Evolutionary conservation across 2,329 filamentous ascomycete genomes (phyloP), one percentile per base, ranked within the genome.

Genomic region (Rutstroemia sp.): DNA sequence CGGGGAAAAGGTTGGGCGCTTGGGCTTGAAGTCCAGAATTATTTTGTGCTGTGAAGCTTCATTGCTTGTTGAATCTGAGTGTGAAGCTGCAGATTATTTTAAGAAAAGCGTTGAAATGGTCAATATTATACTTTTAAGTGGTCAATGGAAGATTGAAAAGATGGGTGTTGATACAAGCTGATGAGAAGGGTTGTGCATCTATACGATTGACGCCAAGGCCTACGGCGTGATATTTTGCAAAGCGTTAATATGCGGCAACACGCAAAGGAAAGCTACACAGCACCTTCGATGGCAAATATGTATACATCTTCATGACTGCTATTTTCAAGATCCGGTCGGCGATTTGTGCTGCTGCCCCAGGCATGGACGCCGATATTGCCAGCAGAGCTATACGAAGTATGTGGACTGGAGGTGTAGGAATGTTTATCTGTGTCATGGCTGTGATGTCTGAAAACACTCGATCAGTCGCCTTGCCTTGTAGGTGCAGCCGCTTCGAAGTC

Each of bases 321-420:
- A 17, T 61, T 4, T 63, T 63, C 21, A 57, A 57, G 58, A 56
- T 67, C 23, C 66, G 66, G 6, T 64, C 60, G 27, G 52, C 64
- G 6, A 50, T 68, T 25, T 69, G 67, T 50, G 67, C 62, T 16
- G 58, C 61, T 2, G 67, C 66, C 19, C 65, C 67, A 8, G 65
- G 50, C 16, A 65, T 66, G 68, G 62, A 71, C 49, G 72, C 73
- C 10, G 60, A 79, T 8, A 78, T 79, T 57, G 63, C 74, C 12
- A 74, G 75, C 1, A 67, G 75, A 14, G 72, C 68, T n/a, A n/a
- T n/a, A n/a, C n/a, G n/a, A n/a, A 12, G 63, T 75, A 27, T 68
- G 69, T 30, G 75, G 75, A n/a, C 60, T 71, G 21, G 48, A 51
- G 34, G 51, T 46, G 2, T 23, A 62, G 75, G 73, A 7, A 70